phyloP scores from a whole-genome alignment of 2,329 filamentous ascomycete genomes.

The Penicillium glabrum region DNA sequence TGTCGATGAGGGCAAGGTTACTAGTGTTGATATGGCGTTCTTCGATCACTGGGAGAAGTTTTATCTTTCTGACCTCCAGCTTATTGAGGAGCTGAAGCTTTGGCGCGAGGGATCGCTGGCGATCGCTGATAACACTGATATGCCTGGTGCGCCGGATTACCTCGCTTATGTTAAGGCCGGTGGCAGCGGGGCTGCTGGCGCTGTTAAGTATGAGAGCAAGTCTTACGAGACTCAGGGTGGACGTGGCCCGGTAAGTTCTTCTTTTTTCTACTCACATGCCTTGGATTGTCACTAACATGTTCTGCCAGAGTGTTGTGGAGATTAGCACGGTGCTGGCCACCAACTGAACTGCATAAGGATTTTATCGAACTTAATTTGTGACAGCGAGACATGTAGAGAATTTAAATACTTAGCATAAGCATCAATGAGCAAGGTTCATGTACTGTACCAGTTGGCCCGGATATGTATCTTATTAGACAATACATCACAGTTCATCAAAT shows the following conservation, averaged over 20 bases:
- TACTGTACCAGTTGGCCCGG: too few relatives aligned
- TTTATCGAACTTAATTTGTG: neutral
- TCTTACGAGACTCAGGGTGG: slow-evolving; percentile 8
- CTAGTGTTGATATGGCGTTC: slow-evolving; percentile 37
- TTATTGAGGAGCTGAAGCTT: slow-evolving; percentile 35
- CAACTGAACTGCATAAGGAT: slow-evolving; percentile 1
- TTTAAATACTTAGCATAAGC: too few relatives aligned
- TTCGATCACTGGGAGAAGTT: slow-evolving; percentile 38
- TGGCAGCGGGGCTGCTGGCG: slow-evolving; percentile 11
- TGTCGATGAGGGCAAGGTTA: slow-evolving; percentile 25
- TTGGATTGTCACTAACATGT: neutral
- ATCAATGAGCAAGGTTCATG: too few relatives aligned
- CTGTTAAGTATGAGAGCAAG: slow-evolving; percentile 26
- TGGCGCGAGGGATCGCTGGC: slow-evolving; percentile 32
- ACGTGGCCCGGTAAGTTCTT: slow-evolving; percentile 8
- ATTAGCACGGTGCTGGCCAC: slow-evolving; percentile 19
- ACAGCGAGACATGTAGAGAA: too few relatives aligned
- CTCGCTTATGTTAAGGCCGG: slow-evolving; percentile 38
- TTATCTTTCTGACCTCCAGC: slow-evolving; percentile 38
- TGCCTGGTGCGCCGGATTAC: slow-evolving; percentile 44
- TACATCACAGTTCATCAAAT: too few relatives aligned
- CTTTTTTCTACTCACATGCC: neutral
- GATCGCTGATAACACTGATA: slow-evolving; percentile 42
- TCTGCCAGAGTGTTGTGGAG: slow-evolving; percentile 18
- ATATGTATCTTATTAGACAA: too few relatives aligned